Evolutionary conservation across 331 rosid genomes (phyloP).

Genomic region (Erythrophleum ivorense): DNA sequence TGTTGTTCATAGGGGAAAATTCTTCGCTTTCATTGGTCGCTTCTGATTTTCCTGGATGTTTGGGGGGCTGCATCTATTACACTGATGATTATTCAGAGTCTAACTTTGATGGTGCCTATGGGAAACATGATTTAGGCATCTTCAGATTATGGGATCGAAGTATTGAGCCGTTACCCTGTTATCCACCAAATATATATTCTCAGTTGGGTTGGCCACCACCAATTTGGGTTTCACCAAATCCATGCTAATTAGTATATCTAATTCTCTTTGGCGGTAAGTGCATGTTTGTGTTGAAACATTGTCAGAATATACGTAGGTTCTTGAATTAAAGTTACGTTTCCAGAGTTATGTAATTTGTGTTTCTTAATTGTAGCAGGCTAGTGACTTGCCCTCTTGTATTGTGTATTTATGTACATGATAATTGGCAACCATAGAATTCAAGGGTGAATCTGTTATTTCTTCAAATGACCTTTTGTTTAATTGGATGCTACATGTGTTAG

Average conservation of each 20-base stretch:
- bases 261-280: slow-evolving; percentile 14
- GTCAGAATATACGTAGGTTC: background rate
- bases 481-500: background rate
- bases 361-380: background rate
- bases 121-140: slow-evolving; percentile 70
- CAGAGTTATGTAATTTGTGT: background rate
- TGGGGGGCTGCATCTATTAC: slow-evolving; percentile 63
- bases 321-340: background rate
- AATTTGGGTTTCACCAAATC: slow-evolving; percentile 77
- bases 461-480: background rate
- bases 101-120: slow-evolving; percentile 53
- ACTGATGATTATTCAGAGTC: slow-evolving; percentile 70
- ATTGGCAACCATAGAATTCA: background rate
- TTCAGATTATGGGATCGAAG: slow-evolving; percentile 51
- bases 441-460: background rate
- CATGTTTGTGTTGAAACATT: background rate
- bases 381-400: slow-evolving; percentile 16
- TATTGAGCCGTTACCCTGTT: slow-evolving; percentile 58
- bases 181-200: slow-evolving; percentile 45
- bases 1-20: slow-evolving; percentile 66
- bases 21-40: slow-evolving; percentile 63
- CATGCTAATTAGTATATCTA: slow-evolving; percentile 42
- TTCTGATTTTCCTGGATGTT: slow-evolving; percentile 51
- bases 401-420: background rate
- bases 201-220: slow-evolving; percentile 58